A percentile compares a stretch with the other conserved stretches of the same genome.
Conservation (phyloP, 306 rosid genomes). For the Castanea crenata region DNA sequence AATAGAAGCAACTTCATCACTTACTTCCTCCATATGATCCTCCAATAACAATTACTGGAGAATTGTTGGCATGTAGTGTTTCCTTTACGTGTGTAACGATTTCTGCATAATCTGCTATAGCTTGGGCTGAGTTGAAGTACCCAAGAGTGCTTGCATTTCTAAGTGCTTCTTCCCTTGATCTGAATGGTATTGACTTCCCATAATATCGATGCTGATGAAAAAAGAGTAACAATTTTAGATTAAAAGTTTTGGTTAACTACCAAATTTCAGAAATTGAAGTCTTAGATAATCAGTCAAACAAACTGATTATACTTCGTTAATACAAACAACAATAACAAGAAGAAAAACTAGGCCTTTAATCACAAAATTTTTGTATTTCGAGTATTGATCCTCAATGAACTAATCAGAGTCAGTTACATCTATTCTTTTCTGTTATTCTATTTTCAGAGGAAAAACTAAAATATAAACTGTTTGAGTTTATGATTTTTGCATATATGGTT, state of each 20-base stretch:
- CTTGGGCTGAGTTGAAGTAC: constrained; percentile 83
- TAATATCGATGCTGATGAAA: constrained; percentile 62
- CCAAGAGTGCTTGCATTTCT: constrained; percentile 57
- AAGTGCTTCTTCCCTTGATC: constrained; percentile 60
- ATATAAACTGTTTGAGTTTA: too few relatives aligned
- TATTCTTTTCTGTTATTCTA: too few relatives aligned
- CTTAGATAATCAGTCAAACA: neutral
- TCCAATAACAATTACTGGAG: constrained; percentile 65
- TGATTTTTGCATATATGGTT: too few relatives aligned
- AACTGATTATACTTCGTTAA: neutral
- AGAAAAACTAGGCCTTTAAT: too few relatives aligned
- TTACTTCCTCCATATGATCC: constrained; percentile 78
- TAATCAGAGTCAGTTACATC: too few relatives aligned
- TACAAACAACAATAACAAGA: too few relatives aligned
- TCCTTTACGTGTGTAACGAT: constrained; percentile 43
- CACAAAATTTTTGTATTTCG: too few relatives aligned
- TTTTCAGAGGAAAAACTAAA: too few relatives aligned
- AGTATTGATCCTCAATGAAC: too few relatives aligned
- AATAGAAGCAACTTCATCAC: neutral
- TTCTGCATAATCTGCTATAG: constrained; percentile 71
- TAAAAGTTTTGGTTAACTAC: neutral
- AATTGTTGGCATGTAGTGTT: constrained; percentile 28
- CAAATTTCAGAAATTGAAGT: neutral
- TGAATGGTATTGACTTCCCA: constrained; percentile 73
- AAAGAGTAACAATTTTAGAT: neutral